phyloP scores from a whole-genome alignment of 2,329 filamentous ascomycete genomes.

The Epicoccum sorghinum region DNA sequence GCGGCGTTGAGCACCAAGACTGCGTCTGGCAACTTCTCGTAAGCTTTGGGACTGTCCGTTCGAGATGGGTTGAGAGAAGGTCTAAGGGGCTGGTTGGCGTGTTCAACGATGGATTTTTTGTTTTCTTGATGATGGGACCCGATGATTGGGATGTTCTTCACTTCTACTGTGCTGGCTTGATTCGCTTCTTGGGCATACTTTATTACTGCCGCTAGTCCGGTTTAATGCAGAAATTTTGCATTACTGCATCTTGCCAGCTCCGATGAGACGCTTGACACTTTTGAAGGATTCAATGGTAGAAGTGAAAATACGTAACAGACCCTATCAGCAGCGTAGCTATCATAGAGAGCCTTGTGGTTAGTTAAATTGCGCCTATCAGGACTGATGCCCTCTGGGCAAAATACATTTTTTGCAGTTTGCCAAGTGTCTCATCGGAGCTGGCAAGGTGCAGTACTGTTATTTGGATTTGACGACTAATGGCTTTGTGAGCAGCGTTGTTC shows the following conservation, averaged over 20 bases:
- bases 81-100: not conserved
- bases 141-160: slow-evolving; percentile 7
- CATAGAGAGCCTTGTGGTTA: no score
- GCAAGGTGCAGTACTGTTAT: not conserved
- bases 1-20: slow-evolving; percentile 36
- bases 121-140: slow-evolving; percentile 8
- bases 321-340: no score
- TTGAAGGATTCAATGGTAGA: no score
- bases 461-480: no score
- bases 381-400: no score
- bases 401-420: no score
- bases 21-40: slow-evolving; percentile 43
- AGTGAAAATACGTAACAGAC: no score
- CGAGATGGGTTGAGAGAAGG: not conserved
- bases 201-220: slow-evolving; percentile 7
- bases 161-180: slow-evolving; percentile 4
- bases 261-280: no score
- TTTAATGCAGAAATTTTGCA: slow-evolving; percentile 2
- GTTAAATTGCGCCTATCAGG: no score
- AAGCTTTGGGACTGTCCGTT: not conserved
- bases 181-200: slow-evolving; percentile 10
- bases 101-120: slow-evolving; percentile 6
- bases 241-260: no score
- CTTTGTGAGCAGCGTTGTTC: no score
- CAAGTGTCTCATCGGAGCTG: no score